A percentile compares a stretch with the other conserved stretches of the same genome.
These are phyloP conservation scores for Cordyceps javanica DNA, from an alignment of 2,329 filamentous ascomycete genomes.

Conservation along the genomic window DNA sequence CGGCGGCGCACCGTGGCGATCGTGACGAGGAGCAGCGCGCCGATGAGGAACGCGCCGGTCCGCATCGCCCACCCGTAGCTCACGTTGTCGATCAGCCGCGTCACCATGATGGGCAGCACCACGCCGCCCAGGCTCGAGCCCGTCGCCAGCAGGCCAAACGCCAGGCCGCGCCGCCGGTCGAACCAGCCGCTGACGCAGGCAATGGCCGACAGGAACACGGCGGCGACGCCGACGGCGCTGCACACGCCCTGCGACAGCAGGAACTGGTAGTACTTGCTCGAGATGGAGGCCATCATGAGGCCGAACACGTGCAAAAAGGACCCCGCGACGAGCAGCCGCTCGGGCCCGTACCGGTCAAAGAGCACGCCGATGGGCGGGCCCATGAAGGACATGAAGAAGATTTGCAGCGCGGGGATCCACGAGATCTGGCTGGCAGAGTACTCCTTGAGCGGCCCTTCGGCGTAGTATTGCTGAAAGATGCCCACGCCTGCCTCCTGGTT, in stretches of 20 bases:
- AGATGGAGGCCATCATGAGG: slow-evolving; percentile 52
- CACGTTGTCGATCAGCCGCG: slow-evolving; percentile 21
- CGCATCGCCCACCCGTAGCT: slow-evolving; percentile 28
- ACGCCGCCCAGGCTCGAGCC: slow-evolving; percentile 28
- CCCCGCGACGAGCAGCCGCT: slow-evolving; percentile 42
- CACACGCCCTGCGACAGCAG: slow-evolving; percentile 28
- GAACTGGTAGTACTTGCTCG: slow-evolving; percentile 29
- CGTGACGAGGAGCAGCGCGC: slow-evolving; percentile 18
- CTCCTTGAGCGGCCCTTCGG: slow-evolving; percentile 33
- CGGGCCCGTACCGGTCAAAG: slow-evolving; percentile 55
- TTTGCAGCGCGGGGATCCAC: slow-evolving; percentile 51
- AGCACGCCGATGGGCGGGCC: slow-evolving; percentile 53
- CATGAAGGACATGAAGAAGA: slow-evolving; percentile 38
- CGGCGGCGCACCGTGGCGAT: slow-evolving; percentile 10
- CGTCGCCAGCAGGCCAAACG: slow-evolving; percentile 21
- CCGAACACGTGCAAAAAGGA: slow-evolving; percentile 49
- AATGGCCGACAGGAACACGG: slow-evolving; percentile 22
- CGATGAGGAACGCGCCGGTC: slow-evolving; percentile 25
- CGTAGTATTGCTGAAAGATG: slow-evolving; percentile 50
- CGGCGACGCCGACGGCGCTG: slow-evolving; percentile 23
- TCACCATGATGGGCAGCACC: slow-evolving; percentile 29
- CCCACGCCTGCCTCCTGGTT: slow-evolving; percentile 27
- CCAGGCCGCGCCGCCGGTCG: slow-evolving; percentile 20
- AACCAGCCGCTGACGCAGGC: slow-evolving; percentile 21
- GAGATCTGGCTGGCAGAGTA: slow-evolving; percentile 45